Evolutionary conservation across 257 asterid species (phyloP), one percentile per base, ranked within the genome.

Genomic region (Nicotiana obtusifolia): DNA sequence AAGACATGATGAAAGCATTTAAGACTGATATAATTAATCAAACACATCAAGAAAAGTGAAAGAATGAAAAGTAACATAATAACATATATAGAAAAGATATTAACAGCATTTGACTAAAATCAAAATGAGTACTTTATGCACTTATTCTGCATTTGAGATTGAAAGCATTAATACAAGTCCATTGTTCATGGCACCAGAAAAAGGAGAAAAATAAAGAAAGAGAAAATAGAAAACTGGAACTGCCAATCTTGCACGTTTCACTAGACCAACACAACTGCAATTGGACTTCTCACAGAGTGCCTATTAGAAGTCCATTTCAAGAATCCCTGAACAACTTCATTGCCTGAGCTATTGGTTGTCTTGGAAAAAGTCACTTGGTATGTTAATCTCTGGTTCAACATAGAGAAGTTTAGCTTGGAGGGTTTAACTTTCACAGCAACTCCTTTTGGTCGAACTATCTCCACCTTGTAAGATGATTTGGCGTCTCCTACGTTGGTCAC

Each of bases 401-500:
- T 22, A 1, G 85, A 22, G 80, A 89, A 89, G 5, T 22, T 28
- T 10, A 89, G 66, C 28, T n/a, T 44, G 15, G 69, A 7, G 11
- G 93, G 93, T 81, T 85, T 59, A 22, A 86, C 89, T 13, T 14
- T 65, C 0, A 88, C 80, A 24, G 64, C 80, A 20, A 86, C 47
- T 1, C 88, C 88, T 1, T 78, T 73, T 22, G 88, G 90, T 9
- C 75, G 64, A 49, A 24, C 83, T 11, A 84, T 56, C 22, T 84
- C 86, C 54, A 83, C 85, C 0, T 6, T 37, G 78, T 89, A 89
- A 30, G 88, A 78, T 7, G 89, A 81, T 9, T 6, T 61, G 4
- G 87, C 81, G 5, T 83, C 88, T 3, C 91, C 90, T 11, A 88
- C 90, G 10, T 86, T 88, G 14, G 90, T 88, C 13, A 88, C 90